Evolutionary conservation across 148 eudicot genomes (phyloP), one percentile per base, ranked within the genome.

Genomic region (Bassia scoparia): DNA sequence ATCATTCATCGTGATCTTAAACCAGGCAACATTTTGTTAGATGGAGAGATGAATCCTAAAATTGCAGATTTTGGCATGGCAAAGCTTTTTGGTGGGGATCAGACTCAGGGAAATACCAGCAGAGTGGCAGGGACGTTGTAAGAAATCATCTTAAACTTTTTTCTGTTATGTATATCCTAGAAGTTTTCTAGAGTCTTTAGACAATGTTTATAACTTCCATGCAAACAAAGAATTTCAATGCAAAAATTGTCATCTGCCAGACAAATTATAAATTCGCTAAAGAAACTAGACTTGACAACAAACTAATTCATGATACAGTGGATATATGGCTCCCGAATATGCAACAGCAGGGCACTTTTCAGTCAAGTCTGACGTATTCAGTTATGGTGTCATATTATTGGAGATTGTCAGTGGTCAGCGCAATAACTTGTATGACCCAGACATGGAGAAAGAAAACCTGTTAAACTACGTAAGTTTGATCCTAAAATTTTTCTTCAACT

Each of bases 251-350:
- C 5, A 7, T 52, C 2, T 49, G 21, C 6, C 56, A 16, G 20
- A 20, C 21, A 20, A 52, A 2, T 4, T 14, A 29, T 30, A 30
- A 30, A 5, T 5, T 30, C 34, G 14, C n/a, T n/a, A n/a, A n/a
- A n/a, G n/a, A n/a, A n/a, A n/a, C 2, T 17, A 20, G n/a, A 18
- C 44, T 33, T 62, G 17, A 18, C 43, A 34, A 41, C 23, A 8
- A 26, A n/a, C n/a, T n/a, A n/a, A n/a, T n/a, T n/a, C 29, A 26
- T 67, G 24, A 55, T 23, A 79, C 83, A 90, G 97, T 67, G 97
- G 97, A 12, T 91, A 87, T 43, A 89, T 91, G 97, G 97, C 97
- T 23, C 97, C 97, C 12, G 97, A 91, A 61, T 91, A 89, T 62
- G 80, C 80, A 60, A 77, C 85, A 31, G 78, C 85, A 58, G 97